A percentile compares a stretch with the other conserved stretches of the same genome.
phyloP scores from a whole-genome alignment of 2,329 filamentous ascomycete genomes.

The Trichoderma atrobrunneum region DNA sequence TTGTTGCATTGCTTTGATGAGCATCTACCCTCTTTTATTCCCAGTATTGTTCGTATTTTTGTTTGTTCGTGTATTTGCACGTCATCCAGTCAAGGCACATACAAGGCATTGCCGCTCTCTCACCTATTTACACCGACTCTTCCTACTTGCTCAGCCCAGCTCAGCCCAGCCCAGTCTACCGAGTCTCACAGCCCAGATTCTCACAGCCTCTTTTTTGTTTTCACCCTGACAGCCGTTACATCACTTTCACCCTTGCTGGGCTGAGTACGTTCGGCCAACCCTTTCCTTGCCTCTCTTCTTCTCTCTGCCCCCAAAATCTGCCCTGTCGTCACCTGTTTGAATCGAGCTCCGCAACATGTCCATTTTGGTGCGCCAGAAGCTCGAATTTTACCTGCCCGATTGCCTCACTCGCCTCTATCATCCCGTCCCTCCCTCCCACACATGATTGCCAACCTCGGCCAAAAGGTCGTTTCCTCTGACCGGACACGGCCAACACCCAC shows the following conservation, averaged over 20 bases:
- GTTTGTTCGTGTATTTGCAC: not conserved
- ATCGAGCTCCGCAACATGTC: slow-evolving; percentile 3
- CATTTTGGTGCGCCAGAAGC: not conserved
- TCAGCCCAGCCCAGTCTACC: not conserved
- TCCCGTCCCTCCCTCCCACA: slow-evolving; percentile 10
- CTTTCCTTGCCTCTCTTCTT: slow-evolving; percentile 13
- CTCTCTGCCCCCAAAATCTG: not conserved
- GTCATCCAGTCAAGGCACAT: not conserved
- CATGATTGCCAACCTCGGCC: slow-evolving; percentile 19
- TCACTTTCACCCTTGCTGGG: slow-evolving; percentile 22
- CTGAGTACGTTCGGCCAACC: slow-evolving; percentile 26
- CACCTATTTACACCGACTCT: slow-evolving; percentile 32
- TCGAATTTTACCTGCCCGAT: slow-evolving; percentile 26
- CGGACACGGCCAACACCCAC: slow-evolving; percentile 23
- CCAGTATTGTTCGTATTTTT: not conserved
- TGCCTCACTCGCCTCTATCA: slow-evolving; percentile 21
- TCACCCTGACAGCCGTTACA: slow-evolving; percentile 17
- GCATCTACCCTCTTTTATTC: not conserved
- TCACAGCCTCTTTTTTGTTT: slow-evolving; percentile 11
- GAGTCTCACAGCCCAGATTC: not conserved
- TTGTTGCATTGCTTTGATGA: not conserved
- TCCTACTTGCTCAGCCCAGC: slow-evolving; percentile 20
- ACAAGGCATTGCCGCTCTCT: slow-evolving; percentile 12
- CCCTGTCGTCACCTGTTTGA: slow-evolving; percentile 16
- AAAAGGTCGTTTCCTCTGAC: slow-evolving; percentile 17